These are phyloP conservation scores for Cicer cuneatum DNA, from an alignment of 306 rosid genomes.

Conservation along the genomic window DNA sequence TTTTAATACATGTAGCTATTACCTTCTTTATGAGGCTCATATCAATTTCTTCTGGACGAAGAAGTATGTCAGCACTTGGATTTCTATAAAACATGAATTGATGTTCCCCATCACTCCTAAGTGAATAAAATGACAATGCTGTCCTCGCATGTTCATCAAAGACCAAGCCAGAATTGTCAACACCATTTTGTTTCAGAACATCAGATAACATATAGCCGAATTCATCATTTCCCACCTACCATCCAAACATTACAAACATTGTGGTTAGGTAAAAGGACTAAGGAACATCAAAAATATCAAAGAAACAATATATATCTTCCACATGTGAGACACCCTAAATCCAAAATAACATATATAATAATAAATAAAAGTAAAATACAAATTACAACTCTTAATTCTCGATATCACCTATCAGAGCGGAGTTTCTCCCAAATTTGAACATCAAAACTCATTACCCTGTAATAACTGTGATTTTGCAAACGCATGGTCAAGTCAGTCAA, in stretches of 20 bases:
- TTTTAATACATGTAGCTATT: neutral
- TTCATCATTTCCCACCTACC: constrained; percentile 54
- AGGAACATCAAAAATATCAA: neutral
- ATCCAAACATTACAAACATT: constrained; percentile 40
- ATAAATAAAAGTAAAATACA: no score
- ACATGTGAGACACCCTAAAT: no score
- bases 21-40: constrained; percentile 44
- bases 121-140: constrained; percentile 44
- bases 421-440: no score
- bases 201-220: constrained; percentile 48
- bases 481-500: no score
- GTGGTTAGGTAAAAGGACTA: constrained; percentile 36
- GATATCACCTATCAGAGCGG: no score
- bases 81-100: constrained; percentile 48
- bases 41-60: constrained; percentile 42
- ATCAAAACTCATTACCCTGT: no score
- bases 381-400: no score
- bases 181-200: constrained; percentile 51
- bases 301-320: no score
- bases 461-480: no score
- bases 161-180: constrained; percentile 48
- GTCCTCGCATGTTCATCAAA: constrained; percentile 48
- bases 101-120: constrained; percentile 40
- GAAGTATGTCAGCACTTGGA: constrained; percentile 52
- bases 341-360: no score